These are phyloP conservation scores for Arthroderma sp. DNA, from an alignment of 2,329 filamentous ascomycete genomes.

Conservation along the genomic window DNA sequence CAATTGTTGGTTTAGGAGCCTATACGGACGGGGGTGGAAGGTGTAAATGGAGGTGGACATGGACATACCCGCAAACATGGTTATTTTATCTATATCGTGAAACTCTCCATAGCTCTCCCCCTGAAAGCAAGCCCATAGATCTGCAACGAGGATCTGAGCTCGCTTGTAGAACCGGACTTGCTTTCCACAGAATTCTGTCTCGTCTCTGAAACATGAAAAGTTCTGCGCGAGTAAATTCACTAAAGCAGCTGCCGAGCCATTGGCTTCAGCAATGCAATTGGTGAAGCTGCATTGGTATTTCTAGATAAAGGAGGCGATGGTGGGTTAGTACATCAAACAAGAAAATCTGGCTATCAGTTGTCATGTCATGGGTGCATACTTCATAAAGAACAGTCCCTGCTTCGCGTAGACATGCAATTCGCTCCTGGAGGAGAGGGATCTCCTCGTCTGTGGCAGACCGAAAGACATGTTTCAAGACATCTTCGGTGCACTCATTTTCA, in stretches of 20 bases:
- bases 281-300: constrained; percentile 63
- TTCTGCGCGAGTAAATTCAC: constrained; percentile 75
- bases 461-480: constrained; percentile 65
- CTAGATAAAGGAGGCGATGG: constrained; percentile 29
- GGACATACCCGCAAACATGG: constrained; percentile 70
- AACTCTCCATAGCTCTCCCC: constrained; percentile 70
- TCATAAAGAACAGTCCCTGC: constrained; percentile 68
- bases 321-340: constrained; percentile 4
- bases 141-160: constrained; percentile 89
- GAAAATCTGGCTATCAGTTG: neutral
- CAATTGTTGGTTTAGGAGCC: neutral
- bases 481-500: constrained; percentile 61
- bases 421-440: constrained; percentile 70
- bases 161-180: constrained; percentile 79
- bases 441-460: constrained; percentile 73
- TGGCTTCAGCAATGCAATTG: constrained; percentile 60
- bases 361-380: constrained; percentile 35
- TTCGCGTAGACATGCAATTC: constrained; percentile 68
- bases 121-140: constrained; percentile 92
- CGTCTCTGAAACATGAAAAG: constrained; percentile 79
- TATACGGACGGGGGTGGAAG: too few species aligned
- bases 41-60: constrained; percentile 5
- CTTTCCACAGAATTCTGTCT: constrained; percentile 60
- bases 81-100: constrained; percentile 83
- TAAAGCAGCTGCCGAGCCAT: constrained; percentile 67